Evolutionary conservation across 2,329 filamentous ascomycete species (phyloP), one percentile per base, ranked within the genome.

Genomic region (Metarhizium album): DNA sequence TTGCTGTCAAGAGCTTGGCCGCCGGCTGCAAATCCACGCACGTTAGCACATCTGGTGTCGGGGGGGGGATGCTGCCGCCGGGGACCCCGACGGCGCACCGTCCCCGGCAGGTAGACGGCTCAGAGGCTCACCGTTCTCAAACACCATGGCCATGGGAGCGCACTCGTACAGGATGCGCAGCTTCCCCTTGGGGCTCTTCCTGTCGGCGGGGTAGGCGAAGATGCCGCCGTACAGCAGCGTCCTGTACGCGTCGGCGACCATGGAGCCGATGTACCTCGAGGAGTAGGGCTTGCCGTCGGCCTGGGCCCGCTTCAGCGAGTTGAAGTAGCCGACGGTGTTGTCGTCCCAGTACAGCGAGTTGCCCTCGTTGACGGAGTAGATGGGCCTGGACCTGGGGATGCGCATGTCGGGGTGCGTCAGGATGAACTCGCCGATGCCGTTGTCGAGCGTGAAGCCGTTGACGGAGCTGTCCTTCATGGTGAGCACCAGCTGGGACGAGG

Each of bases 341-440:
- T 94, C 86, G 57, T 90, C 83, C 93, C 93, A 98, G 80, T 96
- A 97, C 57, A 93, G 74, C 59, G 86, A 91, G 79, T 98, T 98
- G 59, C 93, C 93, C 78, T 98, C 93, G 74, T 98, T 98, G 72
- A 95, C 90, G 27, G 88, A 95, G 81, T 98, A 98, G 69, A 98
- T 98, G 56, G 84, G 72, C 56, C 90, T 81, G 63, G 79, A 75
- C 67, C 78, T 79, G 50, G 93, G 93, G 57, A 97, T 83, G 58
- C 75, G 75, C 93, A 98, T 98, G 72, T 95, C 70, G 23, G 93
- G 93, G 71, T 98, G 93, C 14, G 91, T 95, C 53, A 98, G 80
- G 71, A 98, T 98, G 75, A 98, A 98, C 77, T 98, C 93, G 72
- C 93, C 93, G 47, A 98, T 82, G 18, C 90, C 87, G 68, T 87